These are phyloP conservation scores for Sporopachydermia quercuum DNA, from an alignment of 805 yeast species.

Conservation along the genomic window DNA sequence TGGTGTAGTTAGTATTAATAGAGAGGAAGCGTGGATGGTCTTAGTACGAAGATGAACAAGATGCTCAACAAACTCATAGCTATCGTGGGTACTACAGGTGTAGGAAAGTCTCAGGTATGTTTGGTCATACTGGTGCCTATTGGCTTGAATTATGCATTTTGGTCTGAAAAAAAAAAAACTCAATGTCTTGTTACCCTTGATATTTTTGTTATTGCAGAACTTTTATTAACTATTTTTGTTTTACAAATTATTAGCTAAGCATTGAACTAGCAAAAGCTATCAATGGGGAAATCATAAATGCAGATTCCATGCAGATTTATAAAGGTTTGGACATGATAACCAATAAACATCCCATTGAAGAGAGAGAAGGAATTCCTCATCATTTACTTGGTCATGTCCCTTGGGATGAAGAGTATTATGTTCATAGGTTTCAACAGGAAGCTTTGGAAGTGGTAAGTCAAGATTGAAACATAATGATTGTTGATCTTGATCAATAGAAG, in stretches of 20 bases:
- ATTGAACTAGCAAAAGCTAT: slow-evolving; percentile 63
- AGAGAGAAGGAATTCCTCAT: slow-evolving; percentile 62
- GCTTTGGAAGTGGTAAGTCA: slow-evolving; percentile 28
- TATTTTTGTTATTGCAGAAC: no score
- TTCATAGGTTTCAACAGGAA: slow-evolving; percentile 64
- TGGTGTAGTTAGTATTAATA: no score
- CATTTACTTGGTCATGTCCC: slow-evolving; percentile 75
- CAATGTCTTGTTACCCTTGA: no score
- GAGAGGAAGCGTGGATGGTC: no score
- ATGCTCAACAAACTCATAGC: slow-evolving; percentile 32
- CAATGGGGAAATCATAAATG: slow-evolving; percentile 84
- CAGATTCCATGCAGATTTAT: slow-evolving; percentile 96
- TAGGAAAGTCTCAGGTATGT: slow-evolving; percentile 71
- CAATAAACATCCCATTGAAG: slow-evolving; percentile 78
- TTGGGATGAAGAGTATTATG: slow-evolving; percentile 72
- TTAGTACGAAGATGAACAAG: no score
- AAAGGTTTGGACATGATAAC: slow-evolving; percentile 59
- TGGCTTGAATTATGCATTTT: no score
- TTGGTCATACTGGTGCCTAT: neutral
- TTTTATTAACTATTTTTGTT: neutral
- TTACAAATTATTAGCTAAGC: slow-evolving; percentile 31
- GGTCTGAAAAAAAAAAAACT: no score
- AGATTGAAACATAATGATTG: no score
- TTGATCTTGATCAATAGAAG: no score
- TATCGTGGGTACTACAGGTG: slow-evolving; percentile 90